Evolutionary conservation across 2,329 filamentous ascomycete genomes (phyloP), one percentile per base, ranked within the genome.

Genomic region (Fusarium cyanostomum): DNA sequence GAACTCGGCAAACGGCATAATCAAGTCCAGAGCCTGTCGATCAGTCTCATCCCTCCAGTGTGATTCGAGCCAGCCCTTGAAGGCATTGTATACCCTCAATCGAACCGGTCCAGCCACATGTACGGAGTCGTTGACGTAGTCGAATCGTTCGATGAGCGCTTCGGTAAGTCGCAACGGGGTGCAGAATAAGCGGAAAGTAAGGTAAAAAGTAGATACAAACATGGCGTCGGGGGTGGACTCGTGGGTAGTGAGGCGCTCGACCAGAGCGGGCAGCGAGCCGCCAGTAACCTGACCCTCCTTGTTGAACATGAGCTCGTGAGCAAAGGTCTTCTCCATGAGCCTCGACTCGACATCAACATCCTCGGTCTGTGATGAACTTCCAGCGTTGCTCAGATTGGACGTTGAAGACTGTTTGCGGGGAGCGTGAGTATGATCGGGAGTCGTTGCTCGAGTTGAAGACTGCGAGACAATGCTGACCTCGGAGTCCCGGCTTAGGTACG

Each of bases 1-100:
- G 42, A 85, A 84, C 66, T 89, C 86, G 3, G 94, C 93, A 75
- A 99, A 99, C 1, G 86, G 82, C 30, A 90, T 82, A 62, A 99
- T 96, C 44, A 91, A 80, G 1, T 84, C 81, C 8, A 99, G 81
- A 1, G 94, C 92, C 11, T 87, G 84, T 50, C 86, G 86, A 73
- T 99, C 95, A 10, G 89, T 88, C 57, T 92, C 87, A 63, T 92
- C 87, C 43, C 91, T 88, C 94, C 95, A 99, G 77, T 99, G 93
- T 7, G 91, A 95, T 79, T 98, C 95, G 16, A 99, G 81, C 95
- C 95, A 99, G 37, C 92, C 91, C 77, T 99, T 99, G 83, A 99
- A 92, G 54, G 93, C 89, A 74, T 99, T 98, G 81, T 96, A 98
- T 2, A 98, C 92, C 48, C 95, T 88, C 43, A 99, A 81, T 46